Evolutionary conservation across 2,329 filamentous ascomycete genomes (phyloP), one percentile per base, ranked within the genome.

Genomic region (Microsporum ferrugineum): DNA sequence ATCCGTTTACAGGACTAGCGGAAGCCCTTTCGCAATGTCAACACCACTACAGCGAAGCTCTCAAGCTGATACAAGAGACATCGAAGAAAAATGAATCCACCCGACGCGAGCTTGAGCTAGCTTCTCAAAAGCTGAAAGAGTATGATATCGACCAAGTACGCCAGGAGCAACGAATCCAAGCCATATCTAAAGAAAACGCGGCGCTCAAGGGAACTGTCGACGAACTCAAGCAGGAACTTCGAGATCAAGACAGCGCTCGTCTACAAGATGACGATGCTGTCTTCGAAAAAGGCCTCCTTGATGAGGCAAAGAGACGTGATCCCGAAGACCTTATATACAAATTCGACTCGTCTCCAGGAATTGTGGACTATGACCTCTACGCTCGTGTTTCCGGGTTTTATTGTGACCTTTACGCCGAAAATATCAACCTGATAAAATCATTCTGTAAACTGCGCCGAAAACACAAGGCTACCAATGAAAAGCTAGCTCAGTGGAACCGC

Each of bases 391-490:
- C 65, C n/a, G 36, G 62, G 3, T 69, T 68, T 63, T 76, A 76
- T 65, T 60, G 63, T 2, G 65, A 68, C 7, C 65, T 75, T 14
- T 75, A 75, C 53, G 57, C 60, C 6, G 70, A 72, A 58, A 55
- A 70, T 10, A 61, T 65, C 43, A 71, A 64, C 7, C 64, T 75
- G 23, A 41, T 68, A 4, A 59, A 66, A 23, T 69, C 68, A 2
- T 71, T 68, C 61, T 66, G 60, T 3, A 64, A 66, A 27, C 67
- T 76, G 27, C 72, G 68, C 60, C 62, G 61, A 5, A 69, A 67
- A 33, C 63, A 73, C 3, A 69, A 72, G 57, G 67, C 68, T n/a
- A 68, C 71, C 47, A 75, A 74, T 58, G 67, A 62, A 55, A 75
- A 72, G 57, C 61, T 73, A 8, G 60, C 57, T 5, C 63, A 67